Percentiles rank a stretch among this genome's conserved stretches.
phyloP scores from a whole-genome alignment of 2,329 filamentous ascomycete genomes.

The Harringtonia aguacate region DNA sequence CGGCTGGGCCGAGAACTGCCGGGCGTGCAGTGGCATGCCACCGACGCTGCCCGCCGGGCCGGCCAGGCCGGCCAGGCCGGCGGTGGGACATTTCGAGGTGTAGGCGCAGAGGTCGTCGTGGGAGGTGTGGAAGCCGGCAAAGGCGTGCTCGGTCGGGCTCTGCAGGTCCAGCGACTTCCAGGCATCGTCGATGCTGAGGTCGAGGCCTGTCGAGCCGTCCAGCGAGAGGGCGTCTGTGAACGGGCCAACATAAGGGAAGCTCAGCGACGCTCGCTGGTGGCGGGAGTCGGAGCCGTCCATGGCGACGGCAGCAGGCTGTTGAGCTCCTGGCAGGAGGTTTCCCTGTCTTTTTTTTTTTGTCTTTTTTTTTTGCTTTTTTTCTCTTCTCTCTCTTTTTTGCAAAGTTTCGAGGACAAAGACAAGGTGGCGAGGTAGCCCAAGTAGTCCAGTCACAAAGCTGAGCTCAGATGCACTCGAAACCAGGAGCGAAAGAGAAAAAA shows the following conservation, averaged over 20 bases:
- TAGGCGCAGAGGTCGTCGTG: constrained; percentile 13
- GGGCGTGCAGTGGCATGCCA: constrained; percentile 12
- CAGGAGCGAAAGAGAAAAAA: too few species aligned
- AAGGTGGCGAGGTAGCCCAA: background rate
- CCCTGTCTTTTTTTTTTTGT: background rate
- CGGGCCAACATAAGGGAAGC: constrained; percentile 4
- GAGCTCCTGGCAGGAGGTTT: too few species aligned
- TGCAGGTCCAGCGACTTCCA: constrained; percentile 11
- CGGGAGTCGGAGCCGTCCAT: constrained; percentile 7
- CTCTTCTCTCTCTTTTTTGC: background rate
- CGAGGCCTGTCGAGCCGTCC: background rate
- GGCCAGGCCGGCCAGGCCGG: constrained; percentile 2
- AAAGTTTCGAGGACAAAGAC: background rate
- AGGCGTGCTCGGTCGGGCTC: constrained; percentile 5
- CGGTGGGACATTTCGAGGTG: constrained; percentile 9
- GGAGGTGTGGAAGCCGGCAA: constrained; percentile 8
- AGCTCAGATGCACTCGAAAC: background rate
- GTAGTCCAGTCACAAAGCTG: background rate
- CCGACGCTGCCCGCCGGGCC: background rate
- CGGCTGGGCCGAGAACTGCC: constrained; percentile 5
- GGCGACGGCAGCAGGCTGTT: background rate
- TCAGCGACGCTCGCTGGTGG: constrained; percentile 7
- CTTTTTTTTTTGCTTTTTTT: background rate
- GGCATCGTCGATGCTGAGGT: constrained; percentile 7
- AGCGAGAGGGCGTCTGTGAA: constrained; percentile 6